Percentiles rank a stretch among this genome's conserved stretches.
phyloP scores from a whole-genome alignment of 2,329 filamentous ascomycete genomes.

The Pseudogymnoascus sp. region DNA sequence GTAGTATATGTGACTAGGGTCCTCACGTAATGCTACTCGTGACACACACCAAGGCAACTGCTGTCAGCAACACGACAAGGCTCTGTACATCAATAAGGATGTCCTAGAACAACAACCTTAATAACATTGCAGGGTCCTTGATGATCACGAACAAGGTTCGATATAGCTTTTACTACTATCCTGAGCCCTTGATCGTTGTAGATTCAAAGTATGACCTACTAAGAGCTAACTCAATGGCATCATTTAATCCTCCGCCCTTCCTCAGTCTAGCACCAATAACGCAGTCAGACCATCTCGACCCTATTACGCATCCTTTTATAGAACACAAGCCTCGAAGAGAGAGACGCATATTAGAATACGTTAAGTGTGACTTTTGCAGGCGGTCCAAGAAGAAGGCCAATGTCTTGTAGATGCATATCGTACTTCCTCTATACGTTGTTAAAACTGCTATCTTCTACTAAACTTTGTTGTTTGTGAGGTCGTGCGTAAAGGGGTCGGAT shows the following conservation, averaged over 20 bases:
- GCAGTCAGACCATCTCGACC: too few species aligned
- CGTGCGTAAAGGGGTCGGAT: too few species aligned
- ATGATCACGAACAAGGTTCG: not conserved
- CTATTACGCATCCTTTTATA: constrained; percentile 14
- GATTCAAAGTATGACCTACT: not conserved
- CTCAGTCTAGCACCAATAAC: too few species aligned
- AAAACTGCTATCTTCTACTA: too few species aligned
- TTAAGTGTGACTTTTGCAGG: not conserved
- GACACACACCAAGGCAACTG: not conserved
- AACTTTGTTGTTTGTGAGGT: too few species aligned
- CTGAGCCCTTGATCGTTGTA: not conserved
- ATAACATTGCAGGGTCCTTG: not conserved
- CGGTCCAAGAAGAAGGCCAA: not conserved
- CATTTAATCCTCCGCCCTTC: not conserved
- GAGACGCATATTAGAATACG: not conserved
- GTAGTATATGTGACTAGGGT: too few species aligned
- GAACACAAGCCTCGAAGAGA: constrained; percentile 10
- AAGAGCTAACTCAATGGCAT: not conserved
- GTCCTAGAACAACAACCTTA: not conserved
- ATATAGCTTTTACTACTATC: not conserved
- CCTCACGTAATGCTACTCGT: too few species aligned
- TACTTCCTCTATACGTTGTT: too few species aligned
- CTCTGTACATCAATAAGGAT: not conserved
- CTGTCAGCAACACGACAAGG: not conserved
- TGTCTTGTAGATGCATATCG: too few species aligned